Percentiles rank a stretch among this genome's conserved stretches.
Evolutionary conservation across 352 stramenopile genomes (phyloP).

Genomic region (Pythium aphanidermatum): DNA sequence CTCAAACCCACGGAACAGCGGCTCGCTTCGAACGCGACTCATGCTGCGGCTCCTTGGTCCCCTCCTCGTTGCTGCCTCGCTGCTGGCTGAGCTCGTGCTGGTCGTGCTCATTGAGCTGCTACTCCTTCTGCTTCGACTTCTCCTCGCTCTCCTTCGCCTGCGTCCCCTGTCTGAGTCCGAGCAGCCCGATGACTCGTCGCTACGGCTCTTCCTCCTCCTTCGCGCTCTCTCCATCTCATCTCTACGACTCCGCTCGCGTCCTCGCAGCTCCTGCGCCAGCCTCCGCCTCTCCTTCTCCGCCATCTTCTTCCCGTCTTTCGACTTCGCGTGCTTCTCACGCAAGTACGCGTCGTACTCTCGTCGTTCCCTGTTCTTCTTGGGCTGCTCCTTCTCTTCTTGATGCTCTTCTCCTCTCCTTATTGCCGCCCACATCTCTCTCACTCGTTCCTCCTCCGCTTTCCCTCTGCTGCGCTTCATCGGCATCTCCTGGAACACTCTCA

Average conservation of each 20-base stretch:
- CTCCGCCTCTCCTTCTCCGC: not conserved
- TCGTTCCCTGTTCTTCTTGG: constrained; percentile 26
- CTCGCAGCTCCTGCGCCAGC: not conserved
- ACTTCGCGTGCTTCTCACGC: constrained; percentile 1
- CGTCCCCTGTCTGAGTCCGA: no score
- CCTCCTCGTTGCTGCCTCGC: constrained; percentile 1
- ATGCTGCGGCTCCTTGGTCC: constrained; percentile 3
- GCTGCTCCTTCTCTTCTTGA: constrained; percentile 1
- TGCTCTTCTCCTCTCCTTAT: not conserved
- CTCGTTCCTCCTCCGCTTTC: constrained; percentile 4
- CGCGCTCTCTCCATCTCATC: constrained; percentile 1
- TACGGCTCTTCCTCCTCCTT: not conserved
- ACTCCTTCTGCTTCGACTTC: not conserved
- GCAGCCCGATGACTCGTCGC: no score
- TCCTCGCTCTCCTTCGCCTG: not conserved
- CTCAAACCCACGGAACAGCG: constrained; percentile 25
- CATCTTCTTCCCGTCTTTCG: not conserved
- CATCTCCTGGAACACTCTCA: constrained; percentile 26
- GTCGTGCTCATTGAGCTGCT: constrained; percentile 8
- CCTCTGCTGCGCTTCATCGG: not conserved
- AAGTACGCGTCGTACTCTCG: constrained; percentile 49
- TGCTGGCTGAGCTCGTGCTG: constrained; percentile 3
- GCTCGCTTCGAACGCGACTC: not conserved
- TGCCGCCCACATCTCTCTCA: no score
- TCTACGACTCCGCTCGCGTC: not conserved